A percentile compares a stretch with the other conserved stretches of the same genome.
Conservation (phyloP, 2,329 filamentous ascomycete species). For the Diaporthe velutina region DNA sequence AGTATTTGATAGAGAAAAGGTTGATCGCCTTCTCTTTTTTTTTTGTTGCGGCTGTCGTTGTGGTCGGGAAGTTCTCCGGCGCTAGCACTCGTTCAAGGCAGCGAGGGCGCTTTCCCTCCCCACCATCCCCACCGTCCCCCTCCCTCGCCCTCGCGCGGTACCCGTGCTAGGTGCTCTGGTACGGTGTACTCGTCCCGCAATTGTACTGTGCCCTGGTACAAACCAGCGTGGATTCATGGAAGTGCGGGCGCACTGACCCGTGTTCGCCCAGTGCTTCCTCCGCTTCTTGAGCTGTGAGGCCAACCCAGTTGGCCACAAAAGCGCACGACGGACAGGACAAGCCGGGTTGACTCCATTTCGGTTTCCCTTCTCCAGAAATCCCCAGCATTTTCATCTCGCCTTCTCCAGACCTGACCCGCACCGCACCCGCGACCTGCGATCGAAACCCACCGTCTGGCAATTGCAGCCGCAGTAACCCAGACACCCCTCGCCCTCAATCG, state of each 20-base stretch:
- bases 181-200: conserved; percentile 4
- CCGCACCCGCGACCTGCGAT: conserved; percentile 26
- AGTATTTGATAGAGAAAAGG: not conserved
- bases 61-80: conserved; percentile 35
- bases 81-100: conserved; percentile 32
- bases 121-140: conserved; percentile 6
- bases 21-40: not conserved
- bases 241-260: conserved; percentile 12
- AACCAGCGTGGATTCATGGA: not conserved
- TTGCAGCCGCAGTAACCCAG: not conserved
- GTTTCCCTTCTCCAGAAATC: conserved; percentile 36
- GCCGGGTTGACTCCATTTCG: conserved; percentile 22
- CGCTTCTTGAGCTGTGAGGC: not conserved
- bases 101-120: conserved; percentile 10
- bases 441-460: conserved; percentile 11
- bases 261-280: not conserved
- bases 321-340: not conserved
- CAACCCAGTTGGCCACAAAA: conserved; percentile 21
- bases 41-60: conserved; percentile 20
- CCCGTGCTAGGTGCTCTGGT: not conserved
- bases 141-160: not conserved
- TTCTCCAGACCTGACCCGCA: conserved; percentile 39
- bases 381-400: conserved; percentile 41
- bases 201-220: conserved; percentile 10
- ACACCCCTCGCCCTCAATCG: not conserved